Evolutionary conservation across 495 filamentous ascomycete species (phyloP), one percentile per base, ranked within the genome.

Genomic region (Peziza echinospora): DNA sequence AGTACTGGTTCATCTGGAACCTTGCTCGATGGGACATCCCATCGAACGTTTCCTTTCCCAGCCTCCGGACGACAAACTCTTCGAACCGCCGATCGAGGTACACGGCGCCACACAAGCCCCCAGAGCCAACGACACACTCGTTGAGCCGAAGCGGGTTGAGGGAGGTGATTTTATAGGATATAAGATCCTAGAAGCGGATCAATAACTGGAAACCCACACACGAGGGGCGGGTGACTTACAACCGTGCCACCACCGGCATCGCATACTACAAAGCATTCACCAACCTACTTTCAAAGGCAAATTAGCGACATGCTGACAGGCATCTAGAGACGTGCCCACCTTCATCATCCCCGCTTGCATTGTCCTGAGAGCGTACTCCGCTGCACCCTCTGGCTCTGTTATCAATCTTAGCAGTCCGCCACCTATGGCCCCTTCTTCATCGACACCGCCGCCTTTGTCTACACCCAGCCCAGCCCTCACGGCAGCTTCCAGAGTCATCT

Each of bases 71-170:
- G n/a, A 82, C 64, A 42, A 77, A 74, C 50, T 79, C 69, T 49
- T 78, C 74, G 55, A 82, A 84, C 3, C 70, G 59, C 30, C 77
- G 71, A 57, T 84, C 80, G 13, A 84, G 62, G 43, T 79, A 82
- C 1, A 78, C 72, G 42, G 74, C 74, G 0, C 78, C 80, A 50
- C 79, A 82, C 1, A 80, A 62, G 0, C 68, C 68, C 3, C 76
- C 80, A 0, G 68, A 77, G 3, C 69, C 69, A 5, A 59, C 58
- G 3, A 67, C 64, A 11, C 64, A 65, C 48, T 72, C 70, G 30
- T 65, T 57, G 2, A 72, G 60, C 48, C 65, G 56, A 1, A 72
- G 59, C 21, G 70, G 70, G 19, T 63, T 57, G 3, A 69, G 55
- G 16, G 62, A 56, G 13, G 66, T 66, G 45, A 78, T 67, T 46